phyloP scores from a whole-genome alignment of 2,329 filamentous ascomycete genomes.

The Fusarium lyarnte region DNA sequence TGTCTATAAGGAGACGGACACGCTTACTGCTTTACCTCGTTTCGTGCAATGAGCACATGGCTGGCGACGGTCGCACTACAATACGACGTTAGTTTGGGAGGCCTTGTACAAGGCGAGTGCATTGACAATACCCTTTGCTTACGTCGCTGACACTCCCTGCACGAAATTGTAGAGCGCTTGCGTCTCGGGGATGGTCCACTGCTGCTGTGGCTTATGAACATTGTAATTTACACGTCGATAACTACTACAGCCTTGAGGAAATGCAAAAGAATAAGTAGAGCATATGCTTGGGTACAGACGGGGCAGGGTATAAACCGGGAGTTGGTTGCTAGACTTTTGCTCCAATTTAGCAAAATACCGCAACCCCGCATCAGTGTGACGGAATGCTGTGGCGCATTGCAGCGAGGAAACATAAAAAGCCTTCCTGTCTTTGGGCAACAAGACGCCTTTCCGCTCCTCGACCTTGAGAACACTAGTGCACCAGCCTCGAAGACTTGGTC shows the following conservation, averaged over 20 bases:
- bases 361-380: not conserved
- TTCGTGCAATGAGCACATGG: not conserved
- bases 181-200: not conserved
- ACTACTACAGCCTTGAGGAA: not conserved
- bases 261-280: not conserved
- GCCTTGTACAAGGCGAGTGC: too few relatives aligned
- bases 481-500: too few relatives aligned
- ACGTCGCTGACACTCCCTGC: not conserved
- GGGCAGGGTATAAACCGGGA: not conserved
- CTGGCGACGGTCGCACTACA: not conserved
- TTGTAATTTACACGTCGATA: rapidly evolving
- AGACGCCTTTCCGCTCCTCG: too few relatives aligned
- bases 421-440: too few relatives aligned
- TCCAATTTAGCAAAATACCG: not conserved
- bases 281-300: not conserved
- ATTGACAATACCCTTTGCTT: not conserved
- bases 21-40: not conserved
- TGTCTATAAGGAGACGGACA: rapidly evolving
- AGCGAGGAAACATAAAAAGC: too few relatives aligned
- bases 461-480: too few relatives aligned
- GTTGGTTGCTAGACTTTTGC: too few relatives aligned
- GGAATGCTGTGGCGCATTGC: not conserved
- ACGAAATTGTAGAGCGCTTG: not conserved
- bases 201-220: not conserved
- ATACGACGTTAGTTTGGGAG: not conserved